These are phyloP conservation scores for Dunaliella primolecta DNA, from an alignment of 139 green algal species.

Conservation along the genomic window DNA sequence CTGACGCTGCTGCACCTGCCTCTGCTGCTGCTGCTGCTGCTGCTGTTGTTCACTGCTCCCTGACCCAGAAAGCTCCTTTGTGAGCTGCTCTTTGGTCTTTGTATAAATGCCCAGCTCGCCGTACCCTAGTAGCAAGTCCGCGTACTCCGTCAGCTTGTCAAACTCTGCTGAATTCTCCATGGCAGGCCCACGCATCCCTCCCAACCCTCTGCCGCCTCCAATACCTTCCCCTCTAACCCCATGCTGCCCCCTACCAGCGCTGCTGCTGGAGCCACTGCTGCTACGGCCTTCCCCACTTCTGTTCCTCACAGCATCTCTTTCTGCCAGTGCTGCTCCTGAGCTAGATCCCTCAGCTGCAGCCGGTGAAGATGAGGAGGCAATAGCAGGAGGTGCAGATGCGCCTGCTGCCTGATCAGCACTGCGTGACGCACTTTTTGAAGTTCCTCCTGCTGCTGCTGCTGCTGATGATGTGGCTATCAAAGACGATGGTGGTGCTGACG, in stretches of 20 bases:
- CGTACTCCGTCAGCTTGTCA: constrained; percentile 7
- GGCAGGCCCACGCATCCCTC: neutral
- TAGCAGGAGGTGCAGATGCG: neutral
- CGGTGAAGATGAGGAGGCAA: neutral
- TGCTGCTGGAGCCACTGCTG: neutral
- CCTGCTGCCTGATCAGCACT: neutral
- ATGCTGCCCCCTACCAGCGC: neutral
- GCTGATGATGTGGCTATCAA: too few species aligned
- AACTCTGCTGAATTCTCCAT: neutral
- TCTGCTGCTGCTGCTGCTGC: neutral
- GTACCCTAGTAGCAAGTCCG: constrained; percentile 19
- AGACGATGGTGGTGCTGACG: too few species aligned
- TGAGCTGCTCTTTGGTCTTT: neutral
- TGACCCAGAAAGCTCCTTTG: neutral
- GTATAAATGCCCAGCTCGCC: neutral
- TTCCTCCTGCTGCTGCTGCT: too few species aligned
- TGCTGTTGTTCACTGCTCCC: neutral
- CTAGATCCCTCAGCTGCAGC: neutral
- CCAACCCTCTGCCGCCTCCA: neutral
- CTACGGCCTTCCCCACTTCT: neutral
- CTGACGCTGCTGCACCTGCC: neutral
- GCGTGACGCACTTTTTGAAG: too few species aligned
- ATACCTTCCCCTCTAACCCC: neutral
- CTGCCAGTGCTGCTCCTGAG: neutral
- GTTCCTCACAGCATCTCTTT: neutral